Conservation (phyloP, 1,284 basidiomycete species). For the Apiotrichum porosum region DNA sequence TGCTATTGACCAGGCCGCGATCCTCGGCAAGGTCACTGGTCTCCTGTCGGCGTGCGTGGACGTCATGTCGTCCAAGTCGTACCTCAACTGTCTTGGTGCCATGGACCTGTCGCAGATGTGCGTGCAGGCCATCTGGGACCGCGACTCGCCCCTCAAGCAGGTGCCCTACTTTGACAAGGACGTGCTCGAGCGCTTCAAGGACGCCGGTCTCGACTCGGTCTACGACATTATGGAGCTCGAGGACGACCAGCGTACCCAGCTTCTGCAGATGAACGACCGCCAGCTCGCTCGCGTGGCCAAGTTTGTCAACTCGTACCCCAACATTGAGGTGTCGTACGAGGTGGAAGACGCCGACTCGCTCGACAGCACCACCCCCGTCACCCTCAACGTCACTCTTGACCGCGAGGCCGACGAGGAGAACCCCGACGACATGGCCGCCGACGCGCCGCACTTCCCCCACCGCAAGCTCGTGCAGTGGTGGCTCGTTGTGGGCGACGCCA, state of each 20-base stretch:
- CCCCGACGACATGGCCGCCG: conserved; percentile 68
- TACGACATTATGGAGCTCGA: conserved; percentile 98
- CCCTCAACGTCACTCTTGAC: conserved; percentile 70
- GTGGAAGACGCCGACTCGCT: conserved; percentile 74
- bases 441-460: conserved; percentile 85
- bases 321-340: conserved; percentile 75
- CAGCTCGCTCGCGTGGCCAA: conserved; percentile 79
- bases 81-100: conserved; percentile 87
- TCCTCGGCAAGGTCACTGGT: conserved; percentile 86
- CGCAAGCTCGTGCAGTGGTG: conserved; percentile 96
- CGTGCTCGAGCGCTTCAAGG: conserved; percentile 79
- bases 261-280: conserved; percentile 76
- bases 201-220: conserved; percentile 72
- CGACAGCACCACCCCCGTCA: conserved; percentile 75
- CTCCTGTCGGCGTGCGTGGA: conserved; percentile 90
- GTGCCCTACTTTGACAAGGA: conserved; percentile 91
- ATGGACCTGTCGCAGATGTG: conserved; percentile 99
- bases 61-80: conserved; percentile 95
- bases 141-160: conserved; percentile 87
- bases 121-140: conserved; percentile 97
- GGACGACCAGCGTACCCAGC: conserved; percentile 73
- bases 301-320: conserved; percentile 92
- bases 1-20: conserved; percentile 78
- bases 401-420: conserved; percentile 75
- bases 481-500: conserved; percentile 82